Evolutionary conservation across 2,329 filamentous ascomycete species (phyloP).

Genomic region (Colletotrichum costaricense): DNA sequence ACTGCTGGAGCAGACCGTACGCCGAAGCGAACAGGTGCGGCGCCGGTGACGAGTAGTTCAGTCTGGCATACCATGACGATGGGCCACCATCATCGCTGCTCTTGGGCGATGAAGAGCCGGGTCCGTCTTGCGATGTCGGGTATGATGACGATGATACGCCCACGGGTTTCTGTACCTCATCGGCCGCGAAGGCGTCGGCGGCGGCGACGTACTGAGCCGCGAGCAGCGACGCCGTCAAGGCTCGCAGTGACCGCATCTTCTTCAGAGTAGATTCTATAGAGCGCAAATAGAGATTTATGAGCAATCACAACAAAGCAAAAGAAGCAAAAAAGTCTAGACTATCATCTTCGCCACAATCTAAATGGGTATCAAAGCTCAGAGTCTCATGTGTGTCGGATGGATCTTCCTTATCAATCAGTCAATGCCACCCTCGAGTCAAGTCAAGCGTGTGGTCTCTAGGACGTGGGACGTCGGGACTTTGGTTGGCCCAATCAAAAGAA

Average conservation of each 20-base stretch:
- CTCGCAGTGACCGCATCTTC: background rate
- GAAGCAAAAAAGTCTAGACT: background rate
- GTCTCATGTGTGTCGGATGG: background rate
- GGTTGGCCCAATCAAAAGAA: slow-evolving; percentile 29
- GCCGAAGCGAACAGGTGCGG: slow-evolving; percentile 61
- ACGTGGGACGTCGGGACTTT: background rate
- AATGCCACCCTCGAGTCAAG: slow-evolving; percentile 16
- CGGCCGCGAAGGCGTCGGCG: background rate
- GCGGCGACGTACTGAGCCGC: background rate
- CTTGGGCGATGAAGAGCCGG: background rate
- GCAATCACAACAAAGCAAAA: background rate
- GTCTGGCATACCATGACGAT: background rate
- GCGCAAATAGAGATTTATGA: too few species aligned
- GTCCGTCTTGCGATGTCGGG: background rate
- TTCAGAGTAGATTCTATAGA: too few species aligned
- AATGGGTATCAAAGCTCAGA: slow-evolving; percentile 2
- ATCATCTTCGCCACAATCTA: slow-evolving; percentile 6
- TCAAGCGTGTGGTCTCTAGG: background rate
- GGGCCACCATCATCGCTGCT: too few species aligned
- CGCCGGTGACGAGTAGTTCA: slow-evolving; percentile 59
- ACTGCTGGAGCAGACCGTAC: slow-evolving; percentile 59
- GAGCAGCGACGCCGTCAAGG: background rate
- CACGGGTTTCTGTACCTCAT: slow-evolving; percentile 16
- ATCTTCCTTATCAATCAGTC: slow-evolving; percentile 19
- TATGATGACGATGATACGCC: background rate